Base-by-base conservation (phyloP, 306 rosid genomes). In the Prunus fruticosa region DNA sequence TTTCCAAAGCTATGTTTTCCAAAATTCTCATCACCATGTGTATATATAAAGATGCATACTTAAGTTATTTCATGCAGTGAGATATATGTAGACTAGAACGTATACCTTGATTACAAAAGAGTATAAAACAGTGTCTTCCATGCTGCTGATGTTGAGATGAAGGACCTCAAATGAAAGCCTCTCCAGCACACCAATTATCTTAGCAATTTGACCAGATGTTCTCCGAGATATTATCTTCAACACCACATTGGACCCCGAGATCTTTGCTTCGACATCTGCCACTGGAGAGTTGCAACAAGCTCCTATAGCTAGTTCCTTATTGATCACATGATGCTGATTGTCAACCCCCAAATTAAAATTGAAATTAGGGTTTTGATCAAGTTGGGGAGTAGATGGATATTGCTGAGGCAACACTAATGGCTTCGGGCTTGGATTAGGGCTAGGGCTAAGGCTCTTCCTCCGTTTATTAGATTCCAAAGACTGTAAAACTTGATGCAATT, bases 361-460 rank as follows among this genome's bases (percentile, higher is more conserved):
- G 27, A 73, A 73, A 10, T 25, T 61, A 61, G 60, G 61, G 69
- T 52, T 74, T 61, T 61, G 57, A 45, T 58, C 56, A 46, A 19
- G 20, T 3, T 74, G 47, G 30, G 69, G 69, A 11, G 60, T 51
- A 0, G 47, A 32, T 34, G 69, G 25, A 64, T 64, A 64, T 32
- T 28, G 34, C 38, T 49, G 67, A 13, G 77, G 68, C 18, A 74
- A 16, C 28, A 78, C 67, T 46, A 72, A 27, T 52, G 86, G 89
- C 54, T 83, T 85, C 0, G 93, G 93, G 58, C 89, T 87, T 6
- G 92, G 86, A 46, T 72, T 61, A 41, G 90, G 96, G 86, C 90
- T 89, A 89, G 99, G 97, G 92, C 97, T 95, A 45, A 95, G 41
- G 71, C 97, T 92, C 84, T 90, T 92, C 73, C 97, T 92, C 67